These are phyloP conservation scores for Amanita exitialis DNA, from an alignment of 768 basidiomycete genomes.

Conservation along the genomic window DNA sequence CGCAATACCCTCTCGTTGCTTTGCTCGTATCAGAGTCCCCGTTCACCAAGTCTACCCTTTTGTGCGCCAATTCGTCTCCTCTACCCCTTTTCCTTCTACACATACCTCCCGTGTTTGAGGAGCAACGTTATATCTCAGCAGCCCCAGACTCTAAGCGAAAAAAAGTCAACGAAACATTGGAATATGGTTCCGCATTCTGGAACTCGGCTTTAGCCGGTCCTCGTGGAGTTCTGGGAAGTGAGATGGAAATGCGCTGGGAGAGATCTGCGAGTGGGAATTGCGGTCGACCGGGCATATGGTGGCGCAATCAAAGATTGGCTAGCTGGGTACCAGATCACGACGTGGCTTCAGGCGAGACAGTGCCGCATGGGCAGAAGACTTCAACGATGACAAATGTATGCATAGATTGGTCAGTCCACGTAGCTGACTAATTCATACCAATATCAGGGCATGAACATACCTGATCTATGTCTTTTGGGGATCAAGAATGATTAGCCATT, in stretches of 20 bases:
- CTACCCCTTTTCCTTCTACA: constrained; percentile 77
- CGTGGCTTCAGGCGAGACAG: background rate
- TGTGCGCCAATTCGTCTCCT: constrained; percentile 62
- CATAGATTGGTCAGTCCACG: no score
- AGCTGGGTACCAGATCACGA: constrained; percentile 18
- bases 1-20: constrained; percentile 42
- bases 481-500: no score
- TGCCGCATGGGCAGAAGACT: background rate
- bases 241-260: constrained; percentile 64
- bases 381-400: background rate
- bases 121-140: background rate
- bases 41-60: constrained; percentile 63
- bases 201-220: constrained; percentile 55
- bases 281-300: constrained; percentile 36
- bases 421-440: no score
- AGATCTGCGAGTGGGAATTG: constrained; percentile 18
- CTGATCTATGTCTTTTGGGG: no score
- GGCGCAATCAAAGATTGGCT: constrained; percentile 24
- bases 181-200: constrained; percentile 47
- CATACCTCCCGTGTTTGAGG: constrained; percentile 38
- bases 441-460: no score
- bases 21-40: constrained; percentile 73
- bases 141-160: background rate
- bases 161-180: constrained; percentile 9
- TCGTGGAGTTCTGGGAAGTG: constrained; percentile 45